Evolutionary conservation across 73 alveolate species (phyloP).

Genomic region (Paramecium pentaurelia): DNA sequence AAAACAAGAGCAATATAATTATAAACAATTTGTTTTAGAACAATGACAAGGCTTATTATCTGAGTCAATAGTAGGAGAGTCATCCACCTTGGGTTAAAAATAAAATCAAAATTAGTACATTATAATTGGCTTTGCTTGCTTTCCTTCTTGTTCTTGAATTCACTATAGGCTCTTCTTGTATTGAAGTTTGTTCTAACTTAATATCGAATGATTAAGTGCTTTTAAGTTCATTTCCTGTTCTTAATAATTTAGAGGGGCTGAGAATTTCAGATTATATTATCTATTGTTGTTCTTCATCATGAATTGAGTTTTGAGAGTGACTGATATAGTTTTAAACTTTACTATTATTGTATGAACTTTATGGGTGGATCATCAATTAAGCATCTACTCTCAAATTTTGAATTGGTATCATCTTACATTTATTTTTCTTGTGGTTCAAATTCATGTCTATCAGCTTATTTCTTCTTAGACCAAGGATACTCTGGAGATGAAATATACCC

Average conservation of each 20-base stretch:
- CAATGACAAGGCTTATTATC: not conserved
- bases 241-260: not conserved
- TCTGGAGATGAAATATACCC: not conserved
- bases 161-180: not conserved
- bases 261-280: not conserved
- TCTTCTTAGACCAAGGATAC: not conserved
- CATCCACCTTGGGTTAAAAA: not conserved
- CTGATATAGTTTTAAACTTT: not conserved
- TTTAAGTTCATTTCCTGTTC: not conserved
- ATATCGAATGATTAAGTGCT: not conserved
- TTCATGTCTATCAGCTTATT: not conserved
- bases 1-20: constrained; percentile 24
- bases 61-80: not conserved
- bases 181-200: not conserved
- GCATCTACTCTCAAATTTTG: not conserved
- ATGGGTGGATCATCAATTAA: not conserved
- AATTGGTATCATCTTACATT: not conserved
- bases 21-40: not conserved
- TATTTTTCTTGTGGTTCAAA: not conserved
- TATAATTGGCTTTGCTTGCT: not conserved
- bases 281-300: not conserved
- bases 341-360: not conserved
- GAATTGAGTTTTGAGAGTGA: not conserved
- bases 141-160: not conserved
- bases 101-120: not conserved